Conservation (phyloP, 2,329 filamentous ascomycete species). For the Colletotrichum lini region DNA sequence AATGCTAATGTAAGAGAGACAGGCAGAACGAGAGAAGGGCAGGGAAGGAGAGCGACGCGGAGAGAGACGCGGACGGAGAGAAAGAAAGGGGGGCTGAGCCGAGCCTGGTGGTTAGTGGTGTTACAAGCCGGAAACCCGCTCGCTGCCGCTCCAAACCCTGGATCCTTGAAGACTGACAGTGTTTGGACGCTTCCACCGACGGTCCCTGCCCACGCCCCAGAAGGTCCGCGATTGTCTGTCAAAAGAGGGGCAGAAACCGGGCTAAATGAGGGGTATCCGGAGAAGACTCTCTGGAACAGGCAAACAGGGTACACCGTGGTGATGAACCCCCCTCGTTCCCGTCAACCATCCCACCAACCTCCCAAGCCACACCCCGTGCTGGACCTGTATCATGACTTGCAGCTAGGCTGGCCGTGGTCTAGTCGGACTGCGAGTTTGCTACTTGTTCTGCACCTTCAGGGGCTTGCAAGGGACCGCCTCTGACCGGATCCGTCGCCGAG, state of each 20-base stretch:
- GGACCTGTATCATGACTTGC: conserved; percentile 40
- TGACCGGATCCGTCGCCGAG: conserved; percentile 38
- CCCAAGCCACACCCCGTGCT: conserved; percentile 20
- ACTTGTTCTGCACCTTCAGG: conserved; percentile 35
- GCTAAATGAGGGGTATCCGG: conserved; percentile 20
- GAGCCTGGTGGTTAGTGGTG: not conserved
- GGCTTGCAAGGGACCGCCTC: conserved; percentile 31
- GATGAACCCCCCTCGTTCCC: conserved; percentile 11
- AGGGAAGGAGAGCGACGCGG: not conserved
- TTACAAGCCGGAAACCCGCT: conserved; percentile 7
- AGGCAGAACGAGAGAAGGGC: not conserved
- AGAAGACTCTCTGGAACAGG: not conserved
- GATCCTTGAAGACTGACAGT: not conserved
- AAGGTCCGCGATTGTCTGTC: not conserved
- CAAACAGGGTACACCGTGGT: conserved; percentile 6
- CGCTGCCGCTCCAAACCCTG: conserved; percentile 3
- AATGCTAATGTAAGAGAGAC: conserved; percentile 2
- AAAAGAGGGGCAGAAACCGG: conserved; percentile 14
- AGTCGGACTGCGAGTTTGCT: conserved; percentile 15
- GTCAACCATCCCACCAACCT: conserved; percentile 10
- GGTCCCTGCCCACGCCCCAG: too few relatives aligned
- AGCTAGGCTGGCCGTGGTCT: conserved; percentile 36
- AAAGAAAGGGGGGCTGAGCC: conserved; percentile 4
- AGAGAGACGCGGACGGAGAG: not conserved
- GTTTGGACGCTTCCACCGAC: not conserved